Evolutionary conservation across 140 eudicot species (phyloP), one percentile per base, ranked within the genome.

Genomic region (Bidens hawaiensis): DNA sequence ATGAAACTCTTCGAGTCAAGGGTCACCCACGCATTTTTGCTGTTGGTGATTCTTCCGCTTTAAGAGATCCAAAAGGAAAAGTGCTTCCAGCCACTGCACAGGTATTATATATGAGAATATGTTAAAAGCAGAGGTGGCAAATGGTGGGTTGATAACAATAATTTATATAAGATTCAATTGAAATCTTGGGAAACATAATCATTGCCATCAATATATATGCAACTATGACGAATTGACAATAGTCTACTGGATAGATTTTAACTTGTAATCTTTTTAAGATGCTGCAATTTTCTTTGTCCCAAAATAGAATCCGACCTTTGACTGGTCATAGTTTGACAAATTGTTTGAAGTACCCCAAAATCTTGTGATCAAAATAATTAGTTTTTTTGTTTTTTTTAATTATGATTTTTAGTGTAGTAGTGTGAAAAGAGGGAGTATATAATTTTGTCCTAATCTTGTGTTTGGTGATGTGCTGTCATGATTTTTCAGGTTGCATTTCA

Each of bases 21-120:
- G 99, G 99, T 15, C 95, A 93, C 79, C 99, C 97, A 5, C 90
- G 95, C 22, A 85, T 88, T 69, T 93, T 93, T 83, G 99, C 99
- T 5, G 77, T 93, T 40, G 99, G 99, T 6, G 99, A 93, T 78
- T 88, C 99, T 54, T 85, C 97, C 68, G 85, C 96, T 45, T 75
- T 84, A 25, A 88, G 88, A 73, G 99, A 88, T 64, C 68, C 83
- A 0, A 68, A 71, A 60, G 99, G 97, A 68, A 93, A 77, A 72
- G 42, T 88, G 77, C 99, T 93, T 76, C 99, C 95, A 28, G 79
- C 83, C 69, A 88, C 99, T 27, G 99, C 99, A 18, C 99, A 93
- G 97, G 99, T 93, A 72, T 54, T 16, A n/a, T 11, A 49, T 5
- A 60, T 28, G 60, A 36, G 38, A 52, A 40, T 40, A 13, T 40